Evolutionary conservation across 2,329 filamentous ascomycete species (phyloP).

Genomic region (Pseudopithomyces maydicus): DNA sequence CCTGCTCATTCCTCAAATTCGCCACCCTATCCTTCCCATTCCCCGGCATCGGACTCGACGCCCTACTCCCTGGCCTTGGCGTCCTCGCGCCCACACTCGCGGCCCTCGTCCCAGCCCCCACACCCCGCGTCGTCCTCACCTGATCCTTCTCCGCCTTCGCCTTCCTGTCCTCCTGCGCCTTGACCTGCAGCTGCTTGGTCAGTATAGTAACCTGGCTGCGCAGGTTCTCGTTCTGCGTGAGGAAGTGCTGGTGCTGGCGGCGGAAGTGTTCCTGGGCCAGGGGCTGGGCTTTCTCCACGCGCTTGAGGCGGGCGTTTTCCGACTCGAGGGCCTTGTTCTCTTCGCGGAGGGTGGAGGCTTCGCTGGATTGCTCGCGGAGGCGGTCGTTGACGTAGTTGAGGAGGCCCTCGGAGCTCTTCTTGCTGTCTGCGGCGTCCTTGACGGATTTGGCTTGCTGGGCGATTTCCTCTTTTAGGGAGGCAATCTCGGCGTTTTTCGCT

Average conservation of each 20-base stretch:
- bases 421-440: slow-evolving; percentile 36
- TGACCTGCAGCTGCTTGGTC: slow-evolving; percentile 20
- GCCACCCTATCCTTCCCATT: slow-evolving; percentile 21
- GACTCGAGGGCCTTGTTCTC: slow-evolving; percentile 18
- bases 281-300: slow-evolving; percentile 18
- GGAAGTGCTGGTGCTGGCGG: slow-evolving; percentile 13
- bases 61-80: slow-evolving; percentile 28
- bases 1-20: slow-evolving; percentile 29
- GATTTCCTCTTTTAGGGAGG: slow-evolving; percentile 27
- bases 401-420: slow-evolving; percentile 46
- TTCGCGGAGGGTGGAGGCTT: slow-evolving; percentile 14
- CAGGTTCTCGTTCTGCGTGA: slow-evolving; percentile 11
- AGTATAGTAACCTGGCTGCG: slow-evolving; percentile 16
- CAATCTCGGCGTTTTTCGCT: slow-evolving; percentile 21
- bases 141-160: slow-evolving; percentile 11
- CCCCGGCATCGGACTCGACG: slow-evolving; percentile 32
- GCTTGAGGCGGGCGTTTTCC: slow-evolving; percentile 18
- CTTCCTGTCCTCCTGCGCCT: slow-evolving; percentile 28
- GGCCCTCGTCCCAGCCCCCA: slow-evolving; percentile 33
- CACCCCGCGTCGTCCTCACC: slow-evolving; percentile 23
- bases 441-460: slow-evolving; percentile 21
- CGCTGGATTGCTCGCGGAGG: slow-evolving; percentile 52
- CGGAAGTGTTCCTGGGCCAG: slow-evolving; percentile 26
- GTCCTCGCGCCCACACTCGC: slow-evolving; percentile 37
- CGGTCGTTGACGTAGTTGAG: slow-evolving; percentile 62